Base-by-base conservation (phyloP, 2,329 filamentous ascomycete genomes). In the Fusarium floridanum region DNA sequence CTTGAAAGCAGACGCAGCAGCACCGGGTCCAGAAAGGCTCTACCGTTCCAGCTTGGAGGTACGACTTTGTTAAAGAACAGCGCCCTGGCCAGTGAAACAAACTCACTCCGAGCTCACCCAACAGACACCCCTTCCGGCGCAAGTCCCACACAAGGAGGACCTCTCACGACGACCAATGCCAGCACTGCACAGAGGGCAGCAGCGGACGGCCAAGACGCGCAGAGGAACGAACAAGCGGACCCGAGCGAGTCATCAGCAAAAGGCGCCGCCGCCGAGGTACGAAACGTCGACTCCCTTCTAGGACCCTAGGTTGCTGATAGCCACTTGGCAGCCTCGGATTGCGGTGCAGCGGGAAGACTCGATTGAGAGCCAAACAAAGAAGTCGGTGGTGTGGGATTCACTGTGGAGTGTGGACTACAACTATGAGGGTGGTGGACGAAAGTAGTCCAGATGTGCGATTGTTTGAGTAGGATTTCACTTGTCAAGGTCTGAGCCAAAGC, bases 1-100 rank as follows among this genome's bases (percentile, higher is more conserved):
- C 89, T 98, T 29, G 95, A 98, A 82, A 97, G 94, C 83, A 91
- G 96, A 62, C 92, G 96, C 50, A 97, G 94, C 81, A 98, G 95
- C 83, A 94, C 93, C 16, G 93, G 90, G 64, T 97, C 94, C 67
- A 95, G 93, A 83, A 95, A 95, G 81, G 92, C 93, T 39, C 82
- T 91, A 11, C 90, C 89, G 2, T 87, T 90, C 73, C 84, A 85
- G 41, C 82, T 85, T 5, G 83, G 82, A 12, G 83, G 83, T n/a
- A 83, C 85, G 6, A 80, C 80, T 12, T 67, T 84, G 61, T 77
- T 85, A 39, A 88, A 87, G 79, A 87, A 86, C 62, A 90, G 86
- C 64, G 87, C 87, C 41, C 78, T 88, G 29, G 87, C 86, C 27
- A 90, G 88, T 78, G 89, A 91, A 81, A 90, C 89, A 5, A 91